Base-by-base conservation (phyloP, 768 basidiomycete genomes). In the Rhodotorula diobovata region DNA sequence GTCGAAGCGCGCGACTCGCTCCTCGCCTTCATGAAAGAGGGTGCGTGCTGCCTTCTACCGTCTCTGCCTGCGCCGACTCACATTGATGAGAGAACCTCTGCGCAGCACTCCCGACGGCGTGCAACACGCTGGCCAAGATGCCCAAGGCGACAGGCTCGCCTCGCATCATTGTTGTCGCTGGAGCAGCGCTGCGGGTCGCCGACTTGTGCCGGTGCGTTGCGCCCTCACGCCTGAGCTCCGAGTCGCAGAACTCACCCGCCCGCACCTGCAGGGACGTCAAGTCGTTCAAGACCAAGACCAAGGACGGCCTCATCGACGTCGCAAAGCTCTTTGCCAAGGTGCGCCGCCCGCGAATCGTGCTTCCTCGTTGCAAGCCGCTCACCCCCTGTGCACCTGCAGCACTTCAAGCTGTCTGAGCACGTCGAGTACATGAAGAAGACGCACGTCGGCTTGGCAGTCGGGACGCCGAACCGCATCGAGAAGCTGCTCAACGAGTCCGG, bases 261-360 rank as follows among this genome's bases (percentile, higher is more conserved):
- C 54, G 21, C 20, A 25, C 25, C 25, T 7, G 5, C 41, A 75
- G 81, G 46, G 78, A 76, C 4, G 73, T 82, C 30, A 80, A 79
- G 65, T 72, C 72, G n/a, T 68, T 79, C 67, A 70, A 41, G 65
- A 71, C 61, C n/a, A 61, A 66, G 65, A 71, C 69, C 34, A 93
- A 91, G 78, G 88, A 90, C n/a, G 65, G 58, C n/a, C 6, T 71
- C 66, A 92, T 90, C 20, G 91, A 95, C 74, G 88, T 96, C 43
- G 93, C 90, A 32, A 97, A 97, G 80, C 85, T 99, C 37, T 98
- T 98, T 77, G 92, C 94, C 41, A 93, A 89, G 61, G 70, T 71
- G n/a, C 32, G 54, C 46, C 21, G 58, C 30, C 62, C 57, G 56
- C 12, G 25, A 45, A 16, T 10, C 30, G 10, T 12, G 43, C 18